phyloP scores from a whole-genome alignment of 1,284 basidiomycete species.

The Tetrapyrgos nigripes region DNA sequence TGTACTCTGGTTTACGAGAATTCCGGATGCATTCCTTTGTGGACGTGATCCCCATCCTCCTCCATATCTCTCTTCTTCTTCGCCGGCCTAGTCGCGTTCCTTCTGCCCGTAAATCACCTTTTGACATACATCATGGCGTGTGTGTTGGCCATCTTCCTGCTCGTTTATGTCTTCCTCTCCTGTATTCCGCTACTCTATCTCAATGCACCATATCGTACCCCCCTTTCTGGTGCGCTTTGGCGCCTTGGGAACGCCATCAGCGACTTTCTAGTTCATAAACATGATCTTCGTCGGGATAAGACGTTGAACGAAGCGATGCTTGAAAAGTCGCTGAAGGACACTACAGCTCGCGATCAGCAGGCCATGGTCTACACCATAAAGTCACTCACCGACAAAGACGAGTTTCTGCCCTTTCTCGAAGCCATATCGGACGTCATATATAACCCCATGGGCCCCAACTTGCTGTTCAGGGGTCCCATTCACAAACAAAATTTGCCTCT shows the following conservation, averaged over 20 bases:
- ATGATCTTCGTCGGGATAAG: background rate
- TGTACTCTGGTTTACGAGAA: background rate
- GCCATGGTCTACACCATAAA: too few species aligned
- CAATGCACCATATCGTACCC: slow-evolving; percentile 16
- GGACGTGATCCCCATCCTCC: background rate
- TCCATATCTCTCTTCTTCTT: background rate
- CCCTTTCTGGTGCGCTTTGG: slow-evolving; percentile 6
- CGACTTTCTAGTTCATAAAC: background rate
- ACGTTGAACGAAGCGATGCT: background rate
- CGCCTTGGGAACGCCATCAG: background rate
- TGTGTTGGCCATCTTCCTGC: slow-evolving; percentile 1
- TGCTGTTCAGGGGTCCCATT: too few species aligned
- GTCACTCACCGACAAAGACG: too few species aligned
- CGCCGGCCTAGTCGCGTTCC: background rate
- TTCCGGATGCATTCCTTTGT: background rate
- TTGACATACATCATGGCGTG: background rate
- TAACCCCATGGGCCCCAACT: too few species aligned
- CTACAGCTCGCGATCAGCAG: background rate
- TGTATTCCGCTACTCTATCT: slow-evolving; percentile 9
- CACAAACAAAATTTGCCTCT: too few species aligned
- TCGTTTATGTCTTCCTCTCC: slow-evolving; percentile 13
- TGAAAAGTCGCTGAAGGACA: background rate
- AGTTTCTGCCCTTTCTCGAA: too few species aligned
- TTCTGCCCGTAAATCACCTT: background rate
- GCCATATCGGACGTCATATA: too few species aligned